Evolutionary conservation across 148 eudicot genomes (phyloP), one percentile per base, ranked within the genome.

Genomic region (Rhododendron ovatum): DNA sequence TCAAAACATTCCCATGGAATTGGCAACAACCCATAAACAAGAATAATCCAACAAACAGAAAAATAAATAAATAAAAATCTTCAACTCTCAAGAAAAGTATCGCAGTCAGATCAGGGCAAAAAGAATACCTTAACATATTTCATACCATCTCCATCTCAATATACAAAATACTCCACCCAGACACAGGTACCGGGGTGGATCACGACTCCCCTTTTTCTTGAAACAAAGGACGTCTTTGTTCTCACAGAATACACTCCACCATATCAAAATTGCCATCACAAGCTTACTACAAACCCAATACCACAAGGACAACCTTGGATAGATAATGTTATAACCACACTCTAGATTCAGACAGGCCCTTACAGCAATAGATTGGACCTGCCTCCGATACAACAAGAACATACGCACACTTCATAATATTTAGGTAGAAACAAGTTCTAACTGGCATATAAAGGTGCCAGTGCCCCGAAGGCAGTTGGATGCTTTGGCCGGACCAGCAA

Each of bases 391-490:
- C 74, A 84, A 45, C 74, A 84, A 55, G 59, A 15, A 35, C 61
- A 85, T 41, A 84, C 85, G 84, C 88, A 69, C 87, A 85, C 87
- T 57, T 75, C 81, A 73, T n/a, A 12, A 86, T 89, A 89, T 87
- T 26, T 84, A 84, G 86, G 88, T 90, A 87, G 74, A 89, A 84
- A 89, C 88, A 47, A 83, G 82, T 89, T 77, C 87, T 87, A 88
- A 87, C 92, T 55, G 88, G 86, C 84, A 86, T 47, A 61, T 59
- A 35, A 82, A 33, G 22, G 73, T 79, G 80, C 91, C 89, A 83
- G 92, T 89, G 90, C 90, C 91, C 89, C 84, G 89, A 87, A 74
- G 88, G 92, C 90, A 88, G 87, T 83, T 82, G 89, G 91, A 86
- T 86, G 86, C 86, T 85, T 79, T 67, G 59, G 85, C 85, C 26